These are phyloP conservation scores for Rhizophagus prolifer DNA, from an alignment of 192 early-diverging fungal species.

Conservation along the genomic window DNA sequence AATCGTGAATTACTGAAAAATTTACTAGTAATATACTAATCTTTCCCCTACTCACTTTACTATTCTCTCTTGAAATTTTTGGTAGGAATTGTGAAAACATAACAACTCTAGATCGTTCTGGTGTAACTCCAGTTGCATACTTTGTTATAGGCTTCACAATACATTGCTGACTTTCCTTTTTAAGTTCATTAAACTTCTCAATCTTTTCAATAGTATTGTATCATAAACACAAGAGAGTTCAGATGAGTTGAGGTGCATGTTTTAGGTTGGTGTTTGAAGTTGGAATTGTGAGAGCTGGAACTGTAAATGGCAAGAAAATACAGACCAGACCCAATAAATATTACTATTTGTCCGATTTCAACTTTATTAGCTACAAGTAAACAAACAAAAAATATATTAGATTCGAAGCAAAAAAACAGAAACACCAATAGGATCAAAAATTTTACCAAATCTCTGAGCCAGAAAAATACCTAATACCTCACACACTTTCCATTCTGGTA, in stretches of 20 bases:
- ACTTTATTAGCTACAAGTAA: neutral
- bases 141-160: too few relatives aligned
- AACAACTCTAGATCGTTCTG: too few relatives aligned
- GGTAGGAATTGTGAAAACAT: too few relatives aligned
- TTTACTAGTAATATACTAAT: too few relatives aligned
- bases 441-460: conserved; percentile 1
- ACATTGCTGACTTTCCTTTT: too few relatives aligned
- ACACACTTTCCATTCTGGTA: neutral
- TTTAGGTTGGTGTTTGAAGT: neutral
- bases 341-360: conserved; percentile 15
- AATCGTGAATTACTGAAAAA: too few relatives aligned
- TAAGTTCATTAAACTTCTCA: too few relatives aligned
- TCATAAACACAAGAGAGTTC: conserved; percentile 4
- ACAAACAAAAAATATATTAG: neutral
- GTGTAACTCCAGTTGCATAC: too few relatives aligned
- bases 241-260: conserved; percentile 2
- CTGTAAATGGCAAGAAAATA: conserved; percentile 14
- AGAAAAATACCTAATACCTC: neutral
- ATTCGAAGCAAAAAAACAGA: neutral
- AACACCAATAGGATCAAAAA: too few relatives aligned
- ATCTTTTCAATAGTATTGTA: neutral
- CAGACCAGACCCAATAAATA: neutral
- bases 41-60: too few relatives aligned
- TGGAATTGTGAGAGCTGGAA: neutral
- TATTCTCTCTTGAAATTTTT: too few relatives aligned